Conservation (phyloP, 192 early-diverging fungal genomes). For the Linnemannia hyalina region DNA sequence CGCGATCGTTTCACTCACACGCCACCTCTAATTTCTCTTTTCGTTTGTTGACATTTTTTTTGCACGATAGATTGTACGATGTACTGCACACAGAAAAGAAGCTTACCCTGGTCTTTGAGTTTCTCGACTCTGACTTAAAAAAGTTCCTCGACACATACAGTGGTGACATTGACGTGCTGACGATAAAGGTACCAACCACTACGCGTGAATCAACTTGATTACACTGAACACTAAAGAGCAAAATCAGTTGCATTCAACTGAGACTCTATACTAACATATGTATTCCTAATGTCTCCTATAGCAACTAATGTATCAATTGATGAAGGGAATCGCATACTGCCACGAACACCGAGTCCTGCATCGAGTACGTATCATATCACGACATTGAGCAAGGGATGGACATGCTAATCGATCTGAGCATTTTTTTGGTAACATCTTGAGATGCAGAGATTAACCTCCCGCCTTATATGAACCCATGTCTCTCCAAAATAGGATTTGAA, state of each 20-base stretch:
- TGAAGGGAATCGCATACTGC: conserved; percentile 97
- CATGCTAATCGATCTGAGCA: neutral
- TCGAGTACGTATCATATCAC: conserved; percentile 66
- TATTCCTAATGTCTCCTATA: conserved; percentile 31
- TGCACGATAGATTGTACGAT: conserved; percentile 84
- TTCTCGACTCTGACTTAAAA: conserved; percentile 98
- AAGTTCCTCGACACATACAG: conserved; percentile 95
- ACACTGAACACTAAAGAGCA: too few relatives aligned
- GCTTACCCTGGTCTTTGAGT: conserved; percentile 98
- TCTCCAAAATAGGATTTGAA: conserved; percentile 75
- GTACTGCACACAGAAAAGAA: conserved; percentile 98
- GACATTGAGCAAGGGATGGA: neutral
- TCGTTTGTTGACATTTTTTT: neutral
- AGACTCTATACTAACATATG: too few relatives aligned
- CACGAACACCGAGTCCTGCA: conserved; percentile 97
- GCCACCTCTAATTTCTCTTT: neutral
- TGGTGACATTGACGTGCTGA: conserved; percentile 81
- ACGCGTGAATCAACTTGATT: too few relatives aligned
- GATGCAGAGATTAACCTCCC: neutral
- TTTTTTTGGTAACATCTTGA: neutral
- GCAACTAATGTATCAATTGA: conserved; percentile 97
- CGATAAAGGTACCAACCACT: conserved; percentile 81
- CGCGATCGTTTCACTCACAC: neutral
- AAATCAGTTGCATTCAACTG: too few relatives aligned
- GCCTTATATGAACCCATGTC: neutral